phyloP scores from a whole-genome alignment of 768 basidiomycete species.

The Cystobasidium ongulense region DNA sequence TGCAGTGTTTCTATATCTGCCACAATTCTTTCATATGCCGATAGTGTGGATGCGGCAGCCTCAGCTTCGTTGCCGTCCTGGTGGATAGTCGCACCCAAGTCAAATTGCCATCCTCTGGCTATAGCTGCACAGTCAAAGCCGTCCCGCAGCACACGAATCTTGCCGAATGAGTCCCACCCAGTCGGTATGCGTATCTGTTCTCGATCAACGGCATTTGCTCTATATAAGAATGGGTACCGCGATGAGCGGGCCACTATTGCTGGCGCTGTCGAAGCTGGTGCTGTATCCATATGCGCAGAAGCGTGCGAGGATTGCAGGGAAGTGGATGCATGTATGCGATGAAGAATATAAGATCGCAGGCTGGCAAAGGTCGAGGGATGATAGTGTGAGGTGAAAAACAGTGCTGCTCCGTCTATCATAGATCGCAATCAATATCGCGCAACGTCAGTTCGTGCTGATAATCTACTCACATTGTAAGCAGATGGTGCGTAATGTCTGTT shows the following conservation, averaged over 20 bases:
- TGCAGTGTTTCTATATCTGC: not conserved
- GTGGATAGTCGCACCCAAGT: not conserved
- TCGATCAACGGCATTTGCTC: slow-evolving; percentile 85
- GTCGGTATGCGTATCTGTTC: slow-evolving; percentile 85
- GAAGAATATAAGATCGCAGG: slow-evolving; percentile 74
- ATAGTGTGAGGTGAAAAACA: slow-evolving; percentile 77
- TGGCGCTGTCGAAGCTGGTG: slow-evolving; percentile 43
- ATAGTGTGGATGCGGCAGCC: not conserved
- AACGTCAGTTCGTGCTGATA: not conserved
- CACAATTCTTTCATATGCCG: not conserved
- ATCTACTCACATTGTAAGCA: slow-evolving; percentile 73
- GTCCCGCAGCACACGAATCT: slow-evolving; percentile 79
- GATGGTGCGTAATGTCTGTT: slow-evolving; percentile 87
- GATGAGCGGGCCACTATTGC: slow-evolving; percentile 53
- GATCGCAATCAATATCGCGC: not conserved
- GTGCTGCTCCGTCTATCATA: slow-evolving; percentile 68
- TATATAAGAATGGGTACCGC: slow-evolving; percentile 74
- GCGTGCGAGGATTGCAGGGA: slow-evolving; percentile 42
- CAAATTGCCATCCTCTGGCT: not conserved
- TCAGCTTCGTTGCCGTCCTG: not conserved
- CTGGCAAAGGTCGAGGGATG: slow-evolving; percentile 65
- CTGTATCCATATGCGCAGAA: slow-evolving; percentile 48
- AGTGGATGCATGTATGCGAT: slow-evolving; percentile 48
- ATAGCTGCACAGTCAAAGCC: slow-evolving; percentile 58
- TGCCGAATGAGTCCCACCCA: slow-evolving; percentile 98